A percentile compares a stretch with the other conserved stretches of the same genome.
phyloP scores from a whole-genome alignment of 495 filamentous ascomycete genomes.

The Glarea lozoyensis region DNA sequence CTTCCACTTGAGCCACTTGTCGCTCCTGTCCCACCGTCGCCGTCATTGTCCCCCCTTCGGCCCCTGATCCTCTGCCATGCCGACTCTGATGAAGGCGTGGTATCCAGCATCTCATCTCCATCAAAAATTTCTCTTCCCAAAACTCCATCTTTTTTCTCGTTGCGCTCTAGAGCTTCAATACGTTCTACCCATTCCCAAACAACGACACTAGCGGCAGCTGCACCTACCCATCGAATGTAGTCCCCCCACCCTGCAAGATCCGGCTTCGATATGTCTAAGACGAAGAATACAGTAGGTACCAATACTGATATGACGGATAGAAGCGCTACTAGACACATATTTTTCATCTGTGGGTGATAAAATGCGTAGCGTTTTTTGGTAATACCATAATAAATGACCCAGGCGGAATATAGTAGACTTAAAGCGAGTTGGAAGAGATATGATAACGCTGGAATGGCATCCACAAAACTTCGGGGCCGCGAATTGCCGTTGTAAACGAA shows the following conservation, averaged over 20 bases:
- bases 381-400: conserved; percentile 91
- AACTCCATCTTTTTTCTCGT: conserved; percentile 94
- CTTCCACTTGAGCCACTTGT: conserved; percentile 24
- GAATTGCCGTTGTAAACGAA: conserved; percentile 57
- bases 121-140: conserved; percentile 92
- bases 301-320: conserved; percentile 72
- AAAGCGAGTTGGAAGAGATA: conserved; percentile 90
- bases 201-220: conserved; percentile 89
- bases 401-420: conserved; percentile 83
- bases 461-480: conserved; percentile 64
- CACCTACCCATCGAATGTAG: conserved; percentile 95
- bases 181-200: conserved; percentile 99
- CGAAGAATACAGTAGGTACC: conserved; percentile 92
- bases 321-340: conserved; percentile 76
- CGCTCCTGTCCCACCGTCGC: conserved; percentile 7
- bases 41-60: conserved; percentile 1
- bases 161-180: conserved; percentile 92
- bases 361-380: conserved; percentile 91
- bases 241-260: conserved; percentile 92
- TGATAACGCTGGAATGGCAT: conserved; percentile 86
- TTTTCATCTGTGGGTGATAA: conserved; percentile 86
- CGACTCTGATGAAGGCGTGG: conserved; percentile 44
- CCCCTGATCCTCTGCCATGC: conserved; percentile 13
- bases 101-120: conserved; percentile 90
- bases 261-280: conserved; percentile 82